Evolutionary conservation across 331 rosid genomes (phyloP).

Genomic region (Malus hybrid): DNA sequence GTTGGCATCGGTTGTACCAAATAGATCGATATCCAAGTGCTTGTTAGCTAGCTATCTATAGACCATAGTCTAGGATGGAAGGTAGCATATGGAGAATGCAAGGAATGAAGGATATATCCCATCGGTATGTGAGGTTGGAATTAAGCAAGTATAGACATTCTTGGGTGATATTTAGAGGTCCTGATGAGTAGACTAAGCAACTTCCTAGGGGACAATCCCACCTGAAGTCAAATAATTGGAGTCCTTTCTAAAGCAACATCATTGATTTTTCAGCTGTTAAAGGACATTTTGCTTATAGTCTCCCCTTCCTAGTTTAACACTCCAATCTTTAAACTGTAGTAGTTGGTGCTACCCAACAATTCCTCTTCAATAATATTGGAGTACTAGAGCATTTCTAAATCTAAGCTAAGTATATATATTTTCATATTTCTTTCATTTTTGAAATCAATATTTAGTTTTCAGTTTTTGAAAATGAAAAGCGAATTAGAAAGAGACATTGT

Average conservation of each 20-base stretch:
- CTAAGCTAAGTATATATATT: too few relatives aligned
- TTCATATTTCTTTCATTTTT: not conserved
- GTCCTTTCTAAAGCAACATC: not conserved
- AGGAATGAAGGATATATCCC: not conserved
- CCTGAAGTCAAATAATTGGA: constrained; percentile 18
- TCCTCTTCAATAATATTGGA: not conserved
- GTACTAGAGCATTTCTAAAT: not conserved
- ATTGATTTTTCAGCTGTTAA: not conserved
- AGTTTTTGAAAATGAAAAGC: not conserved
- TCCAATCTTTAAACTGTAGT: constrained; percentile 6
- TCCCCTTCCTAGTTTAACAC: not conserved
- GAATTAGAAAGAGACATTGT: not conserved
- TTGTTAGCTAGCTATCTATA: not conserved
- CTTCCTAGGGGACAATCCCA: constrained; percentile 35
- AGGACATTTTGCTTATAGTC: not conserved
- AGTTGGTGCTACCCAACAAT: constrained; percentile 4
- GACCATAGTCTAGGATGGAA: not conserved
- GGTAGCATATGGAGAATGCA: not conserved
- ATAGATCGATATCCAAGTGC: not conserved
- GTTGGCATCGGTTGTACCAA: not conserved
- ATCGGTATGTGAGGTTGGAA: not conserved
- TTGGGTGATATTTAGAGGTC: not conserved
- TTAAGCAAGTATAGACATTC: not conserved
- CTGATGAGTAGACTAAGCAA: constrained; percentile 25
- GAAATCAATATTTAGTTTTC: not conserved